phyloP scores from a whole-genome alignment of 176 grass and related monocot genomes.

The Juncus effusus region DNA sequence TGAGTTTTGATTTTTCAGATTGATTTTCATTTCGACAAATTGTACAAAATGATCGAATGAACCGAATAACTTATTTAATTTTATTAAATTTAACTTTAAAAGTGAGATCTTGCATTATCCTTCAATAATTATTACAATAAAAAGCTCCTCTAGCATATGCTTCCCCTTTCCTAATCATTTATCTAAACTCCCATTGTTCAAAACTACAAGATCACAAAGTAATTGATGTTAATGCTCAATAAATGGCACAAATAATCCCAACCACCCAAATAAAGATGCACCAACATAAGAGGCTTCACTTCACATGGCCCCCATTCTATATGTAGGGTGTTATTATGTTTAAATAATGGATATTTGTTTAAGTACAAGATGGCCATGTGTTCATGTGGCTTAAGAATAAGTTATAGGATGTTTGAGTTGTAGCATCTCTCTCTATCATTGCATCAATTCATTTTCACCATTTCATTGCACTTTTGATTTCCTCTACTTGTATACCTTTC shows the following conservation, averaged over 20 bases:
- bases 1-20: too few species aligned
- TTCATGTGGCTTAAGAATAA: conserved; percentile 53
- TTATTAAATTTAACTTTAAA: too few species aligned
- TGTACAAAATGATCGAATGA: too few species aligned
- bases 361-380: conserved; percentile 51
- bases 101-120: too few species aligned
- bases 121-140: too few species aligned
- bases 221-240: conserved; percentile 26
- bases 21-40: too few species aligned
- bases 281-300: conserved; percentile 16
- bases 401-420: conserved; percentile 36
- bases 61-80: too few species aligned
- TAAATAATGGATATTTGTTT: background rate
- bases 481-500: background rate
- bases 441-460: conserved; percentile 2
- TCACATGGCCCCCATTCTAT: conserved; percentile 75
- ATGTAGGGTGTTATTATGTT: background rate
- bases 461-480: conserved; percentile 13
- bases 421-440: conserved; percentile 42
- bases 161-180: too few species aligned
- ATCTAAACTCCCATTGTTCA: background rate
- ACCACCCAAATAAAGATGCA: conserved; percentile 14
- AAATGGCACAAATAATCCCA: conserved; percentile 33
- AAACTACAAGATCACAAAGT: conserved; percentile 1
- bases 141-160: too few species aligned